Percentiles rank a stretch among this genome's conserved stretches.
These are phyloP conservation scores for Hysterium pulicare DNA, from an alignment of 2,329 filamentous ascomycete species.

Conservation along the genomic window DNA sequence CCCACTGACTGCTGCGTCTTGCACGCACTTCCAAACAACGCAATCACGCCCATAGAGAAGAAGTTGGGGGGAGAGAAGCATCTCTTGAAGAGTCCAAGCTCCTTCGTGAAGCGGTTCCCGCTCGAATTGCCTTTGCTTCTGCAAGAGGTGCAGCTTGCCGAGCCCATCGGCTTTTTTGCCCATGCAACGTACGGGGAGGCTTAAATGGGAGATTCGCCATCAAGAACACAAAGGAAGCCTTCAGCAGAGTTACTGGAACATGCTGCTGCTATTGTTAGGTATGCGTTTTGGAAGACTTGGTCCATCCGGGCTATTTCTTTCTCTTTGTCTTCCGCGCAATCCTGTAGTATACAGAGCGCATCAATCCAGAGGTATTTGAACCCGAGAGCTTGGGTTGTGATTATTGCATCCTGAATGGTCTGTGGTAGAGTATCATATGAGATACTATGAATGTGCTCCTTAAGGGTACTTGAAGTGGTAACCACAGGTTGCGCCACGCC, in stretches of 20 bases:
- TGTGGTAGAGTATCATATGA: background rate
- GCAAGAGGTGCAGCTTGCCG: background rate
- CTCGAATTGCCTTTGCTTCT: background rate
- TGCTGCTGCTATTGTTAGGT: constrained; percentile 3
- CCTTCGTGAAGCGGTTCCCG: constrained; percentile 6
- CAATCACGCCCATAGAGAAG: constrained; percentile 6
- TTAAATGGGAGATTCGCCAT: constrained; percentile 2
- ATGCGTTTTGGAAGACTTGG: background rate
- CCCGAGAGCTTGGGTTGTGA: background rate
- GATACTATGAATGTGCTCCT: background rate
- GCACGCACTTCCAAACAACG: constrained; percentile 4
- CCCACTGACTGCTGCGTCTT: constrained; percentile 1
- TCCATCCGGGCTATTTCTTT: constrained; percentile 3
- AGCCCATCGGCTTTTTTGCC: background rate
- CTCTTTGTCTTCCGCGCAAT: constrained; percentile 1
- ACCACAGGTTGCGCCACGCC: background rate
- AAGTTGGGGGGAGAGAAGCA: constrained; percentile 4
- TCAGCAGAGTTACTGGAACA: background rate
- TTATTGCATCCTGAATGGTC: constrained; percentile 5
- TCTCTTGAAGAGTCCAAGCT: constrained; percentile 9
- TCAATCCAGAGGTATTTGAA: constrained; percentile 9
- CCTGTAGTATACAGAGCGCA: constrained; percentile 8
- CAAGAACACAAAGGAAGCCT: constrained; percentile 1
- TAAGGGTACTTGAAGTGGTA: background rate
- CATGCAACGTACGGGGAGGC: background rate